Evolutionary conservation across 2,329 filamentous ascomycete species (phyloP), one percentile per base, ranked within the genome.

Genomic region (Xylaria arbuscula): DNA sequence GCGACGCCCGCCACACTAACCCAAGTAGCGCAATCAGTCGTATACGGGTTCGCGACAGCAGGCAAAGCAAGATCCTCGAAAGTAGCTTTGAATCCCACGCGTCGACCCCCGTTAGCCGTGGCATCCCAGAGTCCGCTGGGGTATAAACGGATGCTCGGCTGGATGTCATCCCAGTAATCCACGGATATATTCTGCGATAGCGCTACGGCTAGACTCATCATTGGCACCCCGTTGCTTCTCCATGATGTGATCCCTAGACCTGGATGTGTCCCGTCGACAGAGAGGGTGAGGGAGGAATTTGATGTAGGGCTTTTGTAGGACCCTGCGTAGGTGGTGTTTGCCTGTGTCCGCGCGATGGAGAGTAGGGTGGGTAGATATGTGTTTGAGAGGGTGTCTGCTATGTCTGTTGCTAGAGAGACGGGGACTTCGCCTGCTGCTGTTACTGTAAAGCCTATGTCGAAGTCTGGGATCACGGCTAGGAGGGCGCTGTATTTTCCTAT

Each of bases 191-290:
- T 74, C 28, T 67, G 71, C 45, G 70, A 63, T 19, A 76, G 71
- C 1, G 70, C 73, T 0, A 74, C 68, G 0, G 72, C 69, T 15
- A 77, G 64, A 22, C 75, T 75, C 55, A 75, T 53, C 69, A 80
- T 75, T 64, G 77, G 72, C n/a, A 76, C 78, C n/a, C 74, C 72
- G 72, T 80, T 80, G 72, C 75, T 78, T n/a, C 76, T 60, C 78
- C 79, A 80, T 11, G 73, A 64, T 6, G 65, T 59, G 8, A 80
- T 70, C 24, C 73, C 73, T 1, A 80, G 71, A 0, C 79, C 79
- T 0, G 78, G 78, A 3, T 63, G 67, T n/a, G 56, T 51, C 22
- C 55, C 57, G 68, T 79, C 76, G 8, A 73, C 71, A 36, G 71
- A 68, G 38, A 80, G 72, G 8, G 69, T 74, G 1, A 80, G 64